Conservation (phyloP, 352 stramenopile species). For the Globisporangium nagaii region DNA sequence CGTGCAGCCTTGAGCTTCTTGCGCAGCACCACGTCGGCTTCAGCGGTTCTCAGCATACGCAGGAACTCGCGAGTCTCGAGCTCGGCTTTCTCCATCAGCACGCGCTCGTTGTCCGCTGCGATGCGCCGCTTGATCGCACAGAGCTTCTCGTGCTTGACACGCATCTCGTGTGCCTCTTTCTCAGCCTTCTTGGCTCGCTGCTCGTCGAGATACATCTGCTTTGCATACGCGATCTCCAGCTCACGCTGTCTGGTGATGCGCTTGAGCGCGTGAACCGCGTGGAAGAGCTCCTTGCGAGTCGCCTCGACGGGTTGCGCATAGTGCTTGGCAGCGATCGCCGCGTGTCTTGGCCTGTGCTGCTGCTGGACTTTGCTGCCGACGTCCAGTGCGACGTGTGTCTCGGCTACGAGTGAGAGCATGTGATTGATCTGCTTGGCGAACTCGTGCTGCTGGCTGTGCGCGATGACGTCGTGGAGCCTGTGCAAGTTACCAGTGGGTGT, state of each 20-base stretch:
- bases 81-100: slow-evolving; percentile 38
- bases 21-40: slow-evolving; percentile 29
- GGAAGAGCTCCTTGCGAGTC: slow-evolving; percentile 41
- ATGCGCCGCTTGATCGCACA: slow-evolving; percentile 23
- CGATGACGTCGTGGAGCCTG: slow-evolving; percentile 43
- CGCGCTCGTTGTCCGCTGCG: slow-evolving; percentile 20
- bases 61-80: slow-evolving; percentile 42
- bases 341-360: slow-evolving; percentile 20
- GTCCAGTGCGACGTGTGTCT: slow-evolving; percentile 42
- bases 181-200: slow-evolving; percentile 12
- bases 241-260: slow-evolving; percentile 25
- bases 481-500: slow-evolving; percentile 57
- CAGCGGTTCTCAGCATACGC: slow-evolving; percentile 25
- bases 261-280: slow-evolving; percentile 36
- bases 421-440: slow-evolving; percentile 35
- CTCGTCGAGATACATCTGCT: slow-evolving; percentile 20
- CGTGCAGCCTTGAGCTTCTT: slow-evolving; percentile 21
- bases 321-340: slow-evolving; percentile 29
- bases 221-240: slow-evolving; percentile 20
- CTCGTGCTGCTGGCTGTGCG: slow-evolving; percentile 18
- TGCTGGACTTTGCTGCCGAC: slow-evolving; percentile 8
- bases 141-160: slow-evolving; percentile 17
- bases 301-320: slow-evolving; percentile 25
- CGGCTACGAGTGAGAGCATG: slow-evolving; percentile 50
- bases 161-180: neutral